Evolutionary conservation across 2,329 filamentous ascomycete species (phyloP).

Genomic region (Beauveria medogensis): DNA sequence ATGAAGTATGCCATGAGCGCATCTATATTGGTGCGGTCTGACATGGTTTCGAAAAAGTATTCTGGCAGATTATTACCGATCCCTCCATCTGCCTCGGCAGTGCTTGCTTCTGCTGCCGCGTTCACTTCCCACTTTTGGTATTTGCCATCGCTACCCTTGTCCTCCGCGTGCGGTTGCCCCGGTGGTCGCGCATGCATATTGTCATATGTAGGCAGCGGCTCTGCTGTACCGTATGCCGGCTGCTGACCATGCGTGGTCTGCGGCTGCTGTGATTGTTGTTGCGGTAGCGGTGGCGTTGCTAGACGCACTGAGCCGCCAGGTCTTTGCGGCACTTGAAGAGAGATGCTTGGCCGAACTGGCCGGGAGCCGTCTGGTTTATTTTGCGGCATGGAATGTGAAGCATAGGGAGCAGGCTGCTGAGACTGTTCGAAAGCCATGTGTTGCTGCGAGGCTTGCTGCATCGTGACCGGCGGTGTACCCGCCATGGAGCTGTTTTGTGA

Average conservation of each 20-base stretch:
- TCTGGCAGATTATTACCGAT: conserved; percentile 14
- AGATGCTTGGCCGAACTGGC: conserved; percentile 30
- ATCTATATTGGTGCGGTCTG: conserved; percentile 48
- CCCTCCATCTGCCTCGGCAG: background rate
- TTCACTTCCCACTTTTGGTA: background rate
- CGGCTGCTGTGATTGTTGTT: background rate
- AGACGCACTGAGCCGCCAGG: conserved; percentile 52
- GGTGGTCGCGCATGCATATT: conserved; percentile 7
- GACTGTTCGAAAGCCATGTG: background rate
- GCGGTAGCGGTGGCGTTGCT: conserved; percentile 46
- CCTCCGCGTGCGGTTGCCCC: background rate
- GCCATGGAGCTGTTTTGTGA: conserved; percentile 40
- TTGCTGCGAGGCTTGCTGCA: conserved; percentile 24
- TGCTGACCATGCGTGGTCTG: background rate
- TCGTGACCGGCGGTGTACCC: conserved; percentile 56
- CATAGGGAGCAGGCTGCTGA: background rate
- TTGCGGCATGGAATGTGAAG: background rate
- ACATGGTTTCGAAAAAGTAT: conserved; percentile 28
- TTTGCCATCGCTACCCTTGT: background rate
- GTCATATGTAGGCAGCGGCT: conserved; percentile 3
- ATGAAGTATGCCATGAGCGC: conserved; percentile 48
- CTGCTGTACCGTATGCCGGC: background rate
- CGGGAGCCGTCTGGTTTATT: conserved; percentile 11
- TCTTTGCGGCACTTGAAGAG: conserved; percentile 40
- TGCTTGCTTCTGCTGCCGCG: background rate